phyloP scores from a whole-genome alignment of 1,284 basidiomycete species.

The Boletus smithii region DNA sequence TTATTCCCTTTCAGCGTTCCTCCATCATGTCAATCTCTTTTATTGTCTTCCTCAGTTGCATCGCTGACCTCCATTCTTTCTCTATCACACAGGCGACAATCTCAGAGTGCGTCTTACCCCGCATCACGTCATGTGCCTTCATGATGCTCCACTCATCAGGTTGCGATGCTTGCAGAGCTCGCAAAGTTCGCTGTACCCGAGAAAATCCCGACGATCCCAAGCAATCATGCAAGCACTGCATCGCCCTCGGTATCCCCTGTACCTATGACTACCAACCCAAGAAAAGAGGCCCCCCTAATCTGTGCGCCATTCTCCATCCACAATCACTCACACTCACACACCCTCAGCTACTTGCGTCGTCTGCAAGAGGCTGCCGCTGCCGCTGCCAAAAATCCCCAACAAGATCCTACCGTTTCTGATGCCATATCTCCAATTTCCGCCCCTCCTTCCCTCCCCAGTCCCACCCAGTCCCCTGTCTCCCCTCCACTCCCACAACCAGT shows the following conservation, averaged over 20 bases:
- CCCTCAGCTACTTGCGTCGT: conserved; percentile 65
- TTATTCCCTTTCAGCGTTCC: conserved; percentile 30
- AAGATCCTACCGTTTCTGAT: conserved; percentile 37
- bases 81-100: conserved; percentile 59
- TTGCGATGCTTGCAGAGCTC: conserved; percentile 79
- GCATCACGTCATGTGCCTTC: conserved; percentile 13
- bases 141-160: conserved; percentile 45
- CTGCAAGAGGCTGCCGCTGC: conserved; percentile 73
- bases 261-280: conserved; percentile 91
- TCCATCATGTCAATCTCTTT: conserved; percentile 33
- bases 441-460: conserved; percentile 43
- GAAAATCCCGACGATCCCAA: conserved; percentile 74
- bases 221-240: conserved; percentile 79
- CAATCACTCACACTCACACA: not conserved
- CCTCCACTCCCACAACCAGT: conserved; percentile 43
- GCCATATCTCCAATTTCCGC: conserved; percentile 49
- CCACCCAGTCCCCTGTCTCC: conserved; percentile 46
- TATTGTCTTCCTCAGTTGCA: conserved; percentile 11
- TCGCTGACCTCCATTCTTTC: conserved; percentile 30
- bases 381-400: conserved; percentile 32
- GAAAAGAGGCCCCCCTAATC: conserved; percentile 85
- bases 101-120: conserved; percentile 57
- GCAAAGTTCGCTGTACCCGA: conserved; percentile 76
- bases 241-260: conserved; percentile 76
- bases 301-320: conserved; percentile 49